These are phyloP conservation scores for Phialocephala subalpina DNA, from an alignment of 2,329 filamentous ascomycete species.

Conservation along the genomic window DNA sequence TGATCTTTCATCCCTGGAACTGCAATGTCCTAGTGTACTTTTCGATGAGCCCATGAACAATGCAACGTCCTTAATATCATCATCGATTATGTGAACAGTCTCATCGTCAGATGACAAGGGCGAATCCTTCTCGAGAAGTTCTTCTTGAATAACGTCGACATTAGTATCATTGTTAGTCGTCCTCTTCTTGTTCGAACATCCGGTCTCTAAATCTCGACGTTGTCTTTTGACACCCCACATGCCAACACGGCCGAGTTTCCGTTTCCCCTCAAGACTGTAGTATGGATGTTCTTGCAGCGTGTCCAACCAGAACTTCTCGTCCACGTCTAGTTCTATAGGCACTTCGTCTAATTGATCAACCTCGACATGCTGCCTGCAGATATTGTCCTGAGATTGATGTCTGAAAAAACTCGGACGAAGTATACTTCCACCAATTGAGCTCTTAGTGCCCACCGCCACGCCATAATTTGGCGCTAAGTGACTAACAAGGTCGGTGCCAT, in stretches of 20 bases:
- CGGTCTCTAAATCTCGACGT: background rate
- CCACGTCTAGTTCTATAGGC: background rate
- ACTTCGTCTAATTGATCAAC: background rate
- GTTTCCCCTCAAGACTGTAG: background rate
- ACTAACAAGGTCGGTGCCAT: background rate
- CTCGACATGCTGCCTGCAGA: background rate
- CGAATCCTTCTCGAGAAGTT: background rate
- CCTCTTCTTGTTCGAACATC: background rate
- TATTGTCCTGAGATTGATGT: background rate
- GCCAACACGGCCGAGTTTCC: conserved; percentile 1
- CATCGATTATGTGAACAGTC: background rate
- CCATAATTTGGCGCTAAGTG: background rate
- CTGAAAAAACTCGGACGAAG: background rate
- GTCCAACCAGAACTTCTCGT: background rate
- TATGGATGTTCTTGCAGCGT: conserved; percentile 8
- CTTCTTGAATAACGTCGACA: background rate
- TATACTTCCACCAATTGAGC: background rate
- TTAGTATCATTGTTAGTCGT: background rate
- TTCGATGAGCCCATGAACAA: conserved; percentile 6
- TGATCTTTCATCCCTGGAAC: background rate
- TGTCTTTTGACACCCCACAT: background rate
- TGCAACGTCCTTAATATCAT: background rate
- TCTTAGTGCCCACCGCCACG: background rate
- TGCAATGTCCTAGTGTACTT: background rate
- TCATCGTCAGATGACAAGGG: background rate